phyloP scores from a whole-genome alignment of 192 early-diverging fungal species.

The Backusella tuberculispora region DNA sequence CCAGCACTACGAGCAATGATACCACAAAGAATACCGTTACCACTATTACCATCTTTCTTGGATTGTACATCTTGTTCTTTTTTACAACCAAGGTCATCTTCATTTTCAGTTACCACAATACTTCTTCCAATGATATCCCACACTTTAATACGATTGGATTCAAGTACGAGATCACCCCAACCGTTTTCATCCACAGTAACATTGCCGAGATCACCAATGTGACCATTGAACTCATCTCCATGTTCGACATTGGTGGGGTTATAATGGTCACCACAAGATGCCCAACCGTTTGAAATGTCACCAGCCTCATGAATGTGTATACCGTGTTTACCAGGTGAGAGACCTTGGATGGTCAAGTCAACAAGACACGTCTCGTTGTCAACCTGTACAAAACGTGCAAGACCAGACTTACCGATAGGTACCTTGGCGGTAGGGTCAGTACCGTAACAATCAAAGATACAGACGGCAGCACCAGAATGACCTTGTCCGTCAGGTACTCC shows the following conservation, averaged over 20 bases:
- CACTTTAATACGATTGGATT: conserved; percentile 74
- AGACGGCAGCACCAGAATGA: conserved; percentile 86
- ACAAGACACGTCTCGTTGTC: conserved; percentile 70
- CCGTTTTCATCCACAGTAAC: conserved; percentile 68
- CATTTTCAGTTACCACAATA: conserved; percentile 66
- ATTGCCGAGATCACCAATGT: conserved; percentile 70
- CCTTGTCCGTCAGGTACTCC: conserved; percentile 58
- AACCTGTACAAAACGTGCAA: conserved; percentile 85
- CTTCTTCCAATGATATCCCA: conserved; percentile 92
- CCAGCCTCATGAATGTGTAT: conserved; percentile 82
- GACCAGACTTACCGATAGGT: conserved; percentile 51
- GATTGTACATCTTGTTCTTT: not conserved
- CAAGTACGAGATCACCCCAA: conserved; percentile 76
- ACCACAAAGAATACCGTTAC: conserved; percentile 72
- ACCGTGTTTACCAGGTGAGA: conserved; percentile 66
- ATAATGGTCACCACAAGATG: conserved; percentile 57
- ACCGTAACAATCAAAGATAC: conserved; percentile 78
- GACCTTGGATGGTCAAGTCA: conserved; percentile 77
- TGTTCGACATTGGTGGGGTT: conserved; percentile 54
- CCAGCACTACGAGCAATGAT: conserved; percentile 90
- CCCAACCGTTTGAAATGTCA: conserved; percentile 68
- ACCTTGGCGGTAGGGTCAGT: conserved; percentile 24
- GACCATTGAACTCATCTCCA: conserved; percentile 51
- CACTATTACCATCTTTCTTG: conserved; percentile 58
- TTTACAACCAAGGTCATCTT: conserved; percentile 59